Percentiles rank a stretch among this genome's conserved stretches.
Conservation (phyloP, 2,329 filamentous ascomycete species). For the Kalaharituber pfeilii region DNA sequence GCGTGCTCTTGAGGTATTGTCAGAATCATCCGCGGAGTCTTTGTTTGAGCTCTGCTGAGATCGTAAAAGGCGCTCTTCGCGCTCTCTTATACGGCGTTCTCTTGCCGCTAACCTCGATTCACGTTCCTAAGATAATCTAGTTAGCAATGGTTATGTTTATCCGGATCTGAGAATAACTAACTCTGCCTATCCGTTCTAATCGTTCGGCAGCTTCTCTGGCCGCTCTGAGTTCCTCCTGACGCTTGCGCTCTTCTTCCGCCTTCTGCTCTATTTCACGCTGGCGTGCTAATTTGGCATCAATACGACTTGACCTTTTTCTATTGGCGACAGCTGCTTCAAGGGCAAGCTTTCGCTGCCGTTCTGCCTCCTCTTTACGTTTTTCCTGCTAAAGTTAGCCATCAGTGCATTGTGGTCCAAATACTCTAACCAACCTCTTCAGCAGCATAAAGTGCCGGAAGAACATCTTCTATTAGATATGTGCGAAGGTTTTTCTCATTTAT, state of each 20-base stretch:
- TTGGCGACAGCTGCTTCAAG: constrained; percentile 66
- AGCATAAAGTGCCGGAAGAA: constrained; percentile 70
- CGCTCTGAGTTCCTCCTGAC: constrained; percentile 41
- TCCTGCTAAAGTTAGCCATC: constrained; percentile 26
- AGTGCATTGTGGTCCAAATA: background rate
- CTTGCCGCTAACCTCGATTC: constrained; percentile 27
- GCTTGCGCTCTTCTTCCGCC: constrained; percentile 51
- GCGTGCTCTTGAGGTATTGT: constrained; percentile 25
- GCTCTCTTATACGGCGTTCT: constrained; percentile 69
- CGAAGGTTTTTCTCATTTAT: constrained; percentile 67
- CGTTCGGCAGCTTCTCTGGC: constrained; percentile 30
- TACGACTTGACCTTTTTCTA: constrained; percentile 79
- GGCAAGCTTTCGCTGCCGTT: constrained; percentile 54
- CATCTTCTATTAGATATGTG: constrained; percentile 53
- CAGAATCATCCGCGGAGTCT: background rate
- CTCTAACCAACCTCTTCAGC: constrained; percentile 38
- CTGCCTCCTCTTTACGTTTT: constrained; percentile 50
- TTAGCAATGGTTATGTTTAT: background rate
- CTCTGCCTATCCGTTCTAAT: constrained; percentile 3
- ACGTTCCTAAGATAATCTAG: constrained; percentile 11
- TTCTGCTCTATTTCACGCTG: constrained; percentile 56
- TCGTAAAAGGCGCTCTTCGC: constrained; percentile 38
- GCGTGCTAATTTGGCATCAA: constrained; percentile 65
- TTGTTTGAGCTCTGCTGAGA: background rate
- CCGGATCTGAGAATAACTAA: background rate